Conservation (phyloP, 2,329 filamentous ascomycete genomes). For the Cucurbitaria berberidis region DNA sequence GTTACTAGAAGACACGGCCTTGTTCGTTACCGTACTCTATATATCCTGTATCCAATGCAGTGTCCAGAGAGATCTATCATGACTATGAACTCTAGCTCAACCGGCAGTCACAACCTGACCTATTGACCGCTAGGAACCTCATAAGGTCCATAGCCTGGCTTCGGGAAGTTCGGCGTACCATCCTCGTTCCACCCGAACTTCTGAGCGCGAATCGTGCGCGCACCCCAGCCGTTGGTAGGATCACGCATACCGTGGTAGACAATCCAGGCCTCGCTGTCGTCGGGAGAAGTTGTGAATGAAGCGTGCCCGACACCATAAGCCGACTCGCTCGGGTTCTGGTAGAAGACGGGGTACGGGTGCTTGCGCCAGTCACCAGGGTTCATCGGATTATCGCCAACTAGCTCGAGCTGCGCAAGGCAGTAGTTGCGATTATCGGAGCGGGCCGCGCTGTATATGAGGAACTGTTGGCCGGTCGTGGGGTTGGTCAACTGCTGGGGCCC, state of each 20-base stretch:
- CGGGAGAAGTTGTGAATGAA: slow-evolving; percentile 57
- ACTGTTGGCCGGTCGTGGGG: slow-evolving; percentile 54
- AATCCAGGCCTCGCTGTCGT: slow-evolving; percentile 58
- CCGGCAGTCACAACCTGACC: too few species aligned
- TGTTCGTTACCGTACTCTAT: too few species aligned
- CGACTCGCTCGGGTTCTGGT: slow-evolving; percentile 54
- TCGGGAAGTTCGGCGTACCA: slow-evolving; percentile 56
- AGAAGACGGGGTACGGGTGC: slow-evolving; percentile 55
- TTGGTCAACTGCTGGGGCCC: slow-evolving; percentile 59
- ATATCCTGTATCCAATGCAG: background rate
- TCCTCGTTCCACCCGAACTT: slow-evolving; percentile 57
- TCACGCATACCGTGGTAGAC: slow-evolving; percentile 61
- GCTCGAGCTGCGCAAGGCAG: slow-evolving; percentile 59
- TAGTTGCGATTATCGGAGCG: slow-evolving; percentile 61
- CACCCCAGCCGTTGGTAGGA: slow-evolving; percentile 55
- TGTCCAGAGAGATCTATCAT: background rate
- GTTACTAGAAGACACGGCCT: too few species aligned
- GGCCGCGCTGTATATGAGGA: slow-evolving; percentile 58
- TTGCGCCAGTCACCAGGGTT: slow-evolving; percentile 57
- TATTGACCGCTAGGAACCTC: slow-evolving; percentile 38
- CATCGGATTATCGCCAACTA: slow-evolving; percentile 58
- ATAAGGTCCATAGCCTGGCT: slow-evolving; percentile 58
- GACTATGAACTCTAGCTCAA: background rate
- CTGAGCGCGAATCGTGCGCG: slow-evolving; percentile 57
- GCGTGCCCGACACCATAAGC: slow-evolving; percentile 60